These are phyloP conservation scores for Globisporangium sylvaticum DNA, from an alignment of 352 stramenopile genomes.

Conservation along the genomic window DNA sequence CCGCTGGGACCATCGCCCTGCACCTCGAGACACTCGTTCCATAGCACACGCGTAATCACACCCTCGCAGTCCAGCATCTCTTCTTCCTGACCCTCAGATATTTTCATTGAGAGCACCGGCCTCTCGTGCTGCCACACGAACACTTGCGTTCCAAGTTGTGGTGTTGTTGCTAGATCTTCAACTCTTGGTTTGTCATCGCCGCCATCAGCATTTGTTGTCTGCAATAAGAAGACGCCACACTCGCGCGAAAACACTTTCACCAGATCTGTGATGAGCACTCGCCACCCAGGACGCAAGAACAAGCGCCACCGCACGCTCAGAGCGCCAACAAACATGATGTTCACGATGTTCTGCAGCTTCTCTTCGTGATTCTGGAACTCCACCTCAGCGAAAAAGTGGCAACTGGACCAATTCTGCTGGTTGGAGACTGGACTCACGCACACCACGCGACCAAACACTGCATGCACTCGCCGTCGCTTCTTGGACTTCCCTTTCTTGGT, in stretches of 20 bases:
- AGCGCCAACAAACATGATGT: slow-evolving; percentile 45
- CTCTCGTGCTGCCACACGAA: slow-evolving; percentile 22
- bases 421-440: slow-evolving; percentile 54
- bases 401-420: slow-evolving; percentile 28
- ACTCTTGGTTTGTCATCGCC: not conserved
- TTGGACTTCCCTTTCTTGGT: slow-evolving; percentile 16
- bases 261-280: slow-evolving; percentile 53
- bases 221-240: slow-evolving; percentile 57
- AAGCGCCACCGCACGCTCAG: slow-evolving; percentile 34
- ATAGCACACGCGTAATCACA: slow-evolving; percentile 26
- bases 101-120: not conserved
- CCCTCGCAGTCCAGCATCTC: slow-evolving; percentile 29
- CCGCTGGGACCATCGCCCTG: slow-evolving; percentile 8
- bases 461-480: slow-evolving; percentile 31
- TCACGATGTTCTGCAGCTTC: slow-evolving; percentile 25
- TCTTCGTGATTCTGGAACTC: slow-evolving; percentile 18
- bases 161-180: not conserved
- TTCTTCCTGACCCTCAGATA: not conserved
- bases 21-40: slow-evolving; percentile 45
- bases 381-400: slow-evolving; percentile 70
- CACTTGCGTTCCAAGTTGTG: slow-evolving; percentile 19
- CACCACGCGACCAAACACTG: slow-evolving; percentile 42
- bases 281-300: slow-evolving; percentile 39
- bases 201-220: slow-evolving; percentile 23
- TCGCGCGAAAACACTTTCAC: slow-evolving; percentile 64